phyloP scores from a whole-genome alignment of 1,284 basidiomycete species.

The Leccinum griseonigrum region DNA sequence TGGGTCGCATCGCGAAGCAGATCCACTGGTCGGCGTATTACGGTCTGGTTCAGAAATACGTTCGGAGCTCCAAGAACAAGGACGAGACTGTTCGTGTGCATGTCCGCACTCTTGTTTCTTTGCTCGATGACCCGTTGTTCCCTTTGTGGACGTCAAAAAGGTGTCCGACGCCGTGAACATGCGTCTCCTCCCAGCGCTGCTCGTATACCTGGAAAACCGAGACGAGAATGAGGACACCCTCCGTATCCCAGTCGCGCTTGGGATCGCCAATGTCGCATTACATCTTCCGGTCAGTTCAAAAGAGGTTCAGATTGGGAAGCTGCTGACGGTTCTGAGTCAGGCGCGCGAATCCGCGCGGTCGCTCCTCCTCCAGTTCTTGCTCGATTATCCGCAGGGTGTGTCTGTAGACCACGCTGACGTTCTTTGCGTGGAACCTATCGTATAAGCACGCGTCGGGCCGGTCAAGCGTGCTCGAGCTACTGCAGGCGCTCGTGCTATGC shows the following conservation, averaged over 20 bases:
- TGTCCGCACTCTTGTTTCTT: conserved; percentile 82
- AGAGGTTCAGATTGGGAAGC: conserved; percentile 71
- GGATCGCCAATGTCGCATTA: conserved; percentile 82
- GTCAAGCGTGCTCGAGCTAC: conserved; percentile 88
- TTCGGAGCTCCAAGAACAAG: conserved; percentile 72
- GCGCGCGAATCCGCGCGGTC: conserved; percentile 86
- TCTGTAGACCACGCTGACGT: conserved; percentile 85
- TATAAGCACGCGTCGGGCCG: conserved; percentile 92
- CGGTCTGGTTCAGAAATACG: conserved; percentile 77
- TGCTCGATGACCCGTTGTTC: conserved; percentile 67
- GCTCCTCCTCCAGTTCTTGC: conserved; percentile 89
- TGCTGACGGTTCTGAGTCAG: conserved; percentile 85
- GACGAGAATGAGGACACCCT: conserved; percentile 84
- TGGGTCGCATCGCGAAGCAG: conserved; percentile 72
- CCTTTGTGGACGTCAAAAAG: conserved; percentile 34
- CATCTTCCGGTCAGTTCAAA: conserved; percentile 73
- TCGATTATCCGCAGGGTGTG: conserved; percentile 99
- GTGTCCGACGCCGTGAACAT: conserved; percentile 79
- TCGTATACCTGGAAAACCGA: conserved; percentile 78
- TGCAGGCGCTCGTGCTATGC: conserved; percentile 87
- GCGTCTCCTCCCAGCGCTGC: conserved; percentile 74
- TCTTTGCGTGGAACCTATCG: conserved; percentile 91
- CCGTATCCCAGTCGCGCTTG: conserved; percentile 86
- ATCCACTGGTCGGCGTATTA: conserved; percentile 88
- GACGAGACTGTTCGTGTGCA: conserved; percentile 79